phyloP scores from a whole-genome alignment of 2,329 filamentous ascomycete species.

The Dactylella cylindrospora region DNA sequence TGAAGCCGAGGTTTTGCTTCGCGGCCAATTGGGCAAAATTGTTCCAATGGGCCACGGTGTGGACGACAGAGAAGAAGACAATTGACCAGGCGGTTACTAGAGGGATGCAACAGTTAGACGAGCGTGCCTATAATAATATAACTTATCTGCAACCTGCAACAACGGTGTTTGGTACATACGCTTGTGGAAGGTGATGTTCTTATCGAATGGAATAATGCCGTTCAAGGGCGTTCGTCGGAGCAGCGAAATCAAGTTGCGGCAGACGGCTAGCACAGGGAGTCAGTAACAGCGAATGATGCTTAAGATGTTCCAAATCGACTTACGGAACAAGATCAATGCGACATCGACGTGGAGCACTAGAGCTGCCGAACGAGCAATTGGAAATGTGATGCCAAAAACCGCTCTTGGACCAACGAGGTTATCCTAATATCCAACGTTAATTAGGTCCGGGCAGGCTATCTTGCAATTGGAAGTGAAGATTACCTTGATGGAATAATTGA shows the following conservation, averaged over 20 bases:
- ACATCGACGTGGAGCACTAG: slow-evolving; percentile 80
- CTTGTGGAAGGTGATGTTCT: slow-evolving; percentile 87
- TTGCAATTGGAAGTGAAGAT: too few relatives aligned
- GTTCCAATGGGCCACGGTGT: slow-evolving; percentile 84
- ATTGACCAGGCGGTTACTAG: slow-evolving; percentile 77
- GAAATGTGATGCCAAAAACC: slow-evolving; percentile 73
- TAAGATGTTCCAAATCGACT: slow-evolving; percentile 5
- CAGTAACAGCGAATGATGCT: slow-evolving; percentile 9
- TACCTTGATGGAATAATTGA: slow-evolving; percentile 74
- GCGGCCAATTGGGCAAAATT: slow-evolving; percentile 77
- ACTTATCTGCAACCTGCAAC: not conserved
- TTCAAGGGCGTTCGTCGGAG: slow-evolving; percentile 78
- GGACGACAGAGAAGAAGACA: slow-evolving; percentile 83
- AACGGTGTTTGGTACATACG: slow-evolving; percentile 54
- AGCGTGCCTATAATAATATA: not conserved
- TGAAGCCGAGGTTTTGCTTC: slow-evolving; percentile 74
- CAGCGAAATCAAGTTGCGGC: slow-evolving; percentile 79
- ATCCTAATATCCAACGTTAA: slow-evolving; percentile 54
- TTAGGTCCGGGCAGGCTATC: not conserved
- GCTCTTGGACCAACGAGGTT: slow-evolving; percentile 66
- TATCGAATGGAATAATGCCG: slow-evolving; percentile 78
- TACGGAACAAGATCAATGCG: slow-evolving; percentile 70
- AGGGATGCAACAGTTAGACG: slow-evolving; percentile 17
- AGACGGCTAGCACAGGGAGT: slow-evolving; percentile 60
- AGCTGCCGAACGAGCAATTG: slow-evolving; percentile 73